Evolutionary conservation across 768 basidiomycete species (phyloP).

Genomic region (Rhodotorula babjevae): DNA sequence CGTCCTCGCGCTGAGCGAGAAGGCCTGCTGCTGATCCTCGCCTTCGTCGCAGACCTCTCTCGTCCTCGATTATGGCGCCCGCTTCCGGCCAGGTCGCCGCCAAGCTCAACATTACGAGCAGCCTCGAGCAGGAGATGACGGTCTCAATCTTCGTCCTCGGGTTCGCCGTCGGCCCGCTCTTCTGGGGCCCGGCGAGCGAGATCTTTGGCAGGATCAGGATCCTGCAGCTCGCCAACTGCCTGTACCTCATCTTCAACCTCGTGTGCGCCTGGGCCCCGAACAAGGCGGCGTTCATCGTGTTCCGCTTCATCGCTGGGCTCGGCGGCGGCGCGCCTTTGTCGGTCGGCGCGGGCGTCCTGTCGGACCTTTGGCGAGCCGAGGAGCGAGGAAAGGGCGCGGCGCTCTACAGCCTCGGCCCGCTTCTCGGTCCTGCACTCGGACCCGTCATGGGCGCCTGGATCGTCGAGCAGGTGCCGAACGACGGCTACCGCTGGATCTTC

Average conservation of each 20-base stretch:
- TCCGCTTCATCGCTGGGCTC: slow-evolving; percentile 65
- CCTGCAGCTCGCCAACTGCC: slow-evolving; percentile 61
- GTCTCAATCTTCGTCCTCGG: slow-evolving; percentile 58
- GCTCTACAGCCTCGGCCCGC: slow-evolving; percentile 31
- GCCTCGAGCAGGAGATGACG: slow-evolving; percentile 55
- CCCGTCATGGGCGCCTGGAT: slow-evolving; percentile 45
- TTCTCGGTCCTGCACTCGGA: slow-evolving; percentile 30
- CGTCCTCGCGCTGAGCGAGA: not conserved
- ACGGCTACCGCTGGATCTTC: slow-evolving; percentile 30
- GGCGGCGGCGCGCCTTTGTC: slow-evolving; percentile 68
- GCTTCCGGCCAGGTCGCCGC: slow-evolving; percentile 55
- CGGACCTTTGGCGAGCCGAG: slow-evolving; percentile 43
- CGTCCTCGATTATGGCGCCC: slow-evolving; percentile 71
- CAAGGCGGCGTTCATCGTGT: slow-evolving; percentile 59
- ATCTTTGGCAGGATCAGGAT: slow-evolving; percentile 64
- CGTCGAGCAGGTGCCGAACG: slow-evolving; percentile 54
- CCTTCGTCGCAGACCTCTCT: slow-evolving; percentile 51
- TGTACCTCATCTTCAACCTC: slow-evolving; percentile 58
- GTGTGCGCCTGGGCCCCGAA: slow-evolving; percentile 61
- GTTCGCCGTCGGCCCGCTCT: slow-evolving; percentile 36
- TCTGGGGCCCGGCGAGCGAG: slow-evolving; percentile 60
- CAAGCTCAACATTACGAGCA: slow-evolving; percentile 57
- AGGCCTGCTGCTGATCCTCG: too few species aligned
- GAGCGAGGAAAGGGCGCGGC: slow-evolving; percentile 42
- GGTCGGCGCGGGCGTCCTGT: slow-evolving; percentile 59